A percentile compares a stretch with the other conserved stretches of the same genome.
Conservation (phyloP, 2,329 filamentous ascomycete genomes). For the Hymenoscyphus repandus region DNA sequence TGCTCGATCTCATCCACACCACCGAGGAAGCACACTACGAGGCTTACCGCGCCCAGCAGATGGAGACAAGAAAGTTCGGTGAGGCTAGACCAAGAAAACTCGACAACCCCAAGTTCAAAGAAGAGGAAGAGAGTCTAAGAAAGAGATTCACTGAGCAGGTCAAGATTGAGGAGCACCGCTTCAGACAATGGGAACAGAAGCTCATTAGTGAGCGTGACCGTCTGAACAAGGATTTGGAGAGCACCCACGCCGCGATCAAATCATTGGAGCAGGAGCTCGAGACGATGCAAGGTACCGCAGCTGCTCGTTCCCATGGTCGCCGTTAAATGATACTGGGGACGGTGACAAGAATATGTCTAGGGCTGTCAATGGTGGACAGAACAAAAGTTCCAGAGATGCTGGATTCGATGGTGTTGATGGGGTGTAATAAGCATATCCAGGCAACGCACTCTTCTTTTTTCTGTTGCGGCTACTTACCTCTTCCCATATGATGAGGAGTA, state of each 20-base stretch:
- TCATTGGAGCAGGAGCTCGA: conserved; percentile 89
- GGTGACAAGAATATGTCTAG: background rate
- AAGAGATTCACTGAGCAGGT: conserved; percentile 99
- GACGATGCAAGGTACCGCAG: conserved; percentile 81
- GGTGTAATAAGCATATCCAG: conserved; percentile 26
- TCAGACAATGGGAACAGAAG: conserved; percentile 99
- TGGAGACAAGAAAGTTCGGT: conserved; percentile 99
- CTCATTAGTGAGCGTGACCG: conserved; percentile 97
- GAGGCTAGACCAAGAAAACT: conserved; percentile 95
- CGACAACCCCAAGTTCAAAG: conserved; percentile 99
- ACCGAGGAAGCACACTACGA: conserved; percentile 99
- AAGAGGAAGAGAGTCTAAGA: conserved; percentile 95
- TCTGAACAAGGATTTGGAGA: conserved; percentile 99
- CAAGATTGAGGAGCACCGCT: conserved; percentile 99
- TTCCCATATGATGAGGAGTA: conserved; percentile 8
- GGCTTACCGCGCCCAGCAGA: conserved; percentile 97
- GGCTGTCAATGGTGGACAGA: too few relatives aligned
- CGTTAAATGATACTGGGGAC: conserved; percentile 50
- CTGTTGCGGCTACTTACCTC: conserved; percentile 10
- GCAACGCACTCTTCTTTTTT: conserved; percentile 24
- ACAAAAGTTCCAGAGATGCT: too few relatives aligned
- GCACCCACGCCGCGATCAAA: conserved; percentile 92
- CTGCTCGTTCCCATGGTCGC: conserved; percentile 86
- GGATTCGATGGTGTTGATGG: conserved; percentile 11
- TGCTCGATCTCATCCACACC: conserved; percentile 99